Percentiles rank a stretch among this genome's conserved stretches.
These are phyloP conservation scores for Ophiostoma montium DNA, from an alignment of 2,329 filamentous ascomycete genomes.

Conservation along the genomic window DNA sequence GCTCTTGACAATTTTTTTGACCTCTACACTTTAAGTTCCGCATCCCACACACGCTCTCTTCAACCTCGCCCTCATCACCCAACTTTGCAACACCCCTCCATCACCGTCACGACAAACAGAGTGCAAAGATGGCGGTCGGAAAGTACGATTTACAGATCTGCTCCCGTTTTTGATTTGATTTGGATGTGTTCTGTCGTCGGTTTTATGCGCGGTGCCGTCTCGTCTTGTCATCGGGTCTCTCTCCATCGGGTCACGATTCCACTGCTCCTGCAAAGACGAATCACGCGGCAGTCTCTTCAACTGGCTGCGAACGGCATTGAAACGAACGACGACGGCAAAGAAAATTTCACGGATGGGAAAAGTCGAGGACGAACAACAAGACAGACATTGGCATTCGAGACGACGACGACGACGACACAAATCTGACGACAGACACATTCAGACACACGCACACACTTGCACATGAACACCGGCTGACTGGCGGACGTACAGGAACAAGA, in stretches of 20 bases:
- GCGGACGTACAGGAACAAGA: conserved; percentile 69
- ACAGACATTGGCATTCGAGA: too few species aligned
- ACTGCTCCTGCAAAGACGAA: too few species aligned
- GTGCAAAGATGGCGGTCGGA: conserved; percentile 46
- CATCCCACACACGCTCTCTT: conserved; percentile 10
- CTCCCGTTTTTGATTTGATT: neutral
- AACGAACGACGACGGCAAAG: too few species aligned
- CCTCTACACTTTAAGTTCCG: conserved; percentile 1
- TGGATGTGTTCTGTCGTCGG: neutral
- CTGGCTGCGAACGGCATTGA: too few species aligned
- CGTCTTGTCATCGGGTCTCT: too few species aligned
- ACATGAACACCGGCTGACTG: neutral
- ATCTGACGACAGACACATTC: neutral
- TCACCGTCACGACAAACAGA: conserved; percentile 26
- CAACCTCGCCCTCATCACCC: conserved; percentile 14
- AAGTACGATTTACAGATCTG: conserved; percentile 26
- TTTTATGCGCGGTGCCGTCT: too few species aligned
- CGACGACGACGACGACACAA: too few species aligned
- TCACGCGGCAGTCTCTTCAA: too few species aligned
- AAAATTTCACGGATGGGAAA: too few species aligned
- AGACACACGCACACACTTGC: neutral
- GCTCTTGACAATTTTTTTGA: conserved; percentile 6
- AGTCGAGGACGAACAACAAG: too few species aligned
- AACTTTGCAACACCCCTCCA: conserved; percentile 22
- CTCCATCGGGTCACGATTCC: too few species aligned